Base-by-base conservation (phyloP, 345 rosid genomes). In the Gossypioides kirkii region DNA sequence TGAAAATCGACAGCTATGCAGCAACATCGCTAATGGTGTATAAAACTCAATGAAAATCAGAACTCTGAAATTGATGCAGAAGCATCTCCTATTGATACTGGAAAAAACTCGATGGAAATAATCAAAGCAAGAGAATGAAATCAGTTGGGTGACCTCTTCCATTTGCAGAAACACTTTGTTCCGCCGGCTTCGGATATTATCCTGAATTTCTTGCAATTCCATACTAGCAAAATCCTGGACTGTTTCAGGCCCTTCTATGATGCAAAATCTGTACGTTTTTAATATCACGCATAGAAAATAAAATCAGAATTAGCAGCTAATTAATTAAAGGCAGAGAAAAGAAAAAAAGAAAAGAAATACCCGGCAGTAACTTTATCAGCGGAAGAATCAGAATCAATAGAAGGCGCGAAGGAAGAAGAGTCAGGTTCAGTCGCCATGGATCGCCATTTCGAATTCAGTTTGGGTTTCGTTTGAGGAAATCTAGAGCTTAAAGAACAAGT, bases 241-340 rank as follows among this genome's bases (percentile, higher is more conserved):
- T 47, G 97, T 94, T 77, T 90, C 98, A 23, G 98, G 98, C 11
- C 98, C 98, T 87, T 94, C 98, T 78, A 94, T 94, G 65, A 94
- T 94, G 78, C 98, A 94, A 82, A 94, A 94, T 9, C 98, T 94
- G 85, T 81, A 81, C 2, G n/a, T 45, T 41, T n/a, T 26, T 5
- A 32, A 50, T 5, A 38, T 5, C 38, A 32, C 38, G 5, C 38
- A 5, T 32, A 45, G 1, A 54, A 54, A 18, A 8, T 9, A 54
- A 8, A 55, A 20, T 20, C 14, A 20, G 28, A 25, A 59, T 20
- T 55, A 53, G 36, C 14, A n/a, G 8, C 2, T 6, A 60, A 61
- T 2, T 23, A 16, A 66, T 13, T 7, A 28, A 43, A 65, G 3
- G 25, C 2, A 14, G 45, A 3, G 38, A 32, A 32, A 32, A 22